Evolutionary conservation across 768 basidiomycete genomes (phyloP), one percentile per base, ranked within the genome.

Genomic region (Amanita muscaria): DNA sequence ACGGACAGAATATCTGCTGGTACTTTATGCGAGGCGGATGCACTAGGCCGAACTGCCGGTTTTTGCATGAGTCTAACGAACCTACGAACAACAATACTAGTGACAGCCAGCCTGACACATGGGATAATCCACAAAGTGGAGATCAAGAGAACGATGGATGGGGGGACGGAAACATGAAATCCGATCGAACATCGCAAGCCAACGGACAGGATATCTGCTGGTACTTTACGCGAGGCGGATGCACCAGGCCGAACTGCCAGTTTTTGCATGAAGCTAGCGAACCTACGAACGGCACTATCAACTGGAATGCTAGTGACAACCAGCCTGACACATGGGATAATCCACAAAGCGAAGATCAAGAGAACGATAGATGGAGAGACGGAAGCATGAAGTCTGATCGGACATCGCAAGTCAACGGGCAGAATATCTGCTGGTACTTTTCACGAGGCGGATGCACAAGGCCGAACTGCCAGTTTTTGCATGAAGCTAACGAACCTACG

Each of bases 221-320:
- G 18, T 12, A 18, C 11, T 30, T 23, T 21, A 12, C 33, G 40
- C 39, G 22, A 31, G 46, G 38, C 37, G n/a, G 15, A 31, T 30
- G 27, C 16, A 18, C n/a, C 35, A 31, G 38, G 18, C 4, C 12
- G 19, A 19, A 3, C 16, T 25, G 33, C 15, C 7, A 5, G 15
- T 36, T 43, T 43, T 16, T 49, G 10, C 35, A 40, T 16, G 39
- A 27, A 25, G 21, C 14, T 30, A 29, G n/a, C 23, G n/a, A 15
- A 12, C 11, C 15, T 25, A 23, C 24, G 27, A 23, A 29, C 24
- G 18, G 12, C 11, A 16, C n/a, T n/a, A n/a, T n/a, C n/a, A n/a
- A n/a, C n/a, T n/a, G n/a, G n/a, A n/a, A 16, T 29, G 16, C 24
- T 24, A 18, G 24, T 10, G 25, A 40, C n/a, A 25, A 29, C 3